phyloP scores from a whole-genome alignment of 148 eudicot species.

The Chenopodium suecicum region DNA sequence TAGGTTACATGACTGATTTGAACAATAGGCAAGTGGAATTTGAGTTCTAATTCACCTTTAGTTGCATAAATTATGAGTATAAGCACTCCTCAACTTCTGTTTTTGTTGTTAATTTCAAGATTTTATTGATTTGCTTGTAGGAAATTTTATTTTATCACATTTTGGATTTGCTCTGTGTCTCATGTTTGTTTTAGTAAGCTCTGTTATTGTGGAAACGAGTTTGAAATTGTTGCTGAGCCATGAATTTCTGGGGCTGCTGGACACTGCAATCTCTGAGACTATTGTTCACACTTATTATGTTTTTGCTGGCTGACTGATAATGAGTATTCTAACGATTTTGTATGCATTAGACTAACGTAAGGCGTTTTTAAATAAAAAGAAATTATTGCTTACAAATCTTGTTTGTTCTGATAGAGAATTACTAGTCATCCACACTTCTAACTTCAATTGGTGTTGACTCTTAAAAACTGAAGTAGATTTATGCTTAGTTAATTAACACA shows the following conservation, averaged over 20 bases:
- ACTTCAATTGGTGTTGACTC: not conserved
- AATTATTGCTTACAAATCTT: not conserved
- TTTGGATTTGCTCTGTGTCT: not conserved
- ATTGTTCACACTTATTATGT: not conserved
- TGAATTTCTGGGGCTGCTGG: not conserved
- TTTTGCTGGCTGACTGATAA: not conserved
- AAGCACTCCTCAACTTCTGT: not conserved
- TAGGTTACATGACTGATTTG: not conserved
- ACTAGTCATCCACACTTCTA: not conserved
- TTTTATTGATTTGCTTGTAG: not conserved
- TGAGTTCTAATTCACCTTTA: not conserved
- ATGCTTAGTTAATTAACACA: not conserved
- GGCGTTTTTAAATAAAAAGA: not conserved
- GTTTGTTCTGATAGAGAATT: not conserved
- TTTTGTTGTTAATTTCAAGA: not conserved
- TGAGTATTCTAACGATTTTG: not conserved
- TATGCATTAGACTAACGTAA: not conserved
- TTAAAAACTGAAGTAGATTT: not conserved
- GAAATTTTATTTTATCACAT: not conserved
- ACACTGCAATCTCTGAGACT: not conserved
- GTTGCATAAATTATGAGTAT: not conserved
- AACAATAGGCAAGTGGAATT: not conserved
- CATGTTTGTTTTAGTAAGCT: not conserved
- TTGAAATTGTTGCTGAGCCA: not conserved
- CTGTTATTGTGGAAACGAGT: not conserved